These are phyloP conservation scores for Gnomoniopsis sp. DNA, from an alignment of 2,329 filamentous ascomycete species.

Conservation along the genomic window DNA sequence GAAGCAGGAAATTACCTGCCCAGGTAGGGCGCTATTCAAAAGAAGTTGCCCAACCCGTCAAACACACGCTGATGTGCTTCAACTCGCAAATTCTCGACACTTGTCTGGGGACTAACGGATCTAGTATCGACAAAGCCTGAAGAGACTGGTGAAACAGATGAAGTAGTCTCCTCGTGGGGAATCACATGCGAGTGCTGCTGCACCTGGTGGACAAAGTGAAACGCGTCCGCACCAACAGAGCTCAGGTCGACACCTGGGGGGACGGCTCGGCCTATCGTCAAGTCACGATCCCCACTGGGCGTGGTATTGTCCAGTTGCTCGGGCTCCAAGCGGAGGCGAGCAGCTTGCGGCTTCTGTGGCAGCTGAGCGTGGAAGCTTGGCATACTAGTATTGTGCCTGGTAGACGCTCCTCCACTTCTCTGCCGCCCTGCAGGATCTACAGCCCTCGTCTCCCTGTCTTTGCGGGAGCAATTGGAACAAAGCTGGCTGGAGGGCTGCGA, in stretches of 20 bases:
- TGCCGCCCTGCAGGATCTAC: no score
- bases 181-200: not conserved
- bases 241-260: no score
- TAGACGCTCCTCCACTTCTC: not conserved
- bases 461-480: not conserved
- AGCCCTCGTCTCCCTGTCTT: not conserved
- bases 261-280: not conserved
- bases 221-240: no score
- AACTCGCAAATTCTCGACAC: not conserved
- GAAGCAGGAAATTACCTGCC: not conserved
- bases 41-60: not conserved
- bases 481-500: not conserved
- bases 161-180: no score
- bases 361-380: not conserved
- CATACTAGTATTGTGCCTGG: not conserved
- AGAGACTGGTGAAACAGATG: not conserved
- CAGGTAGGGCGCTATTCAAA: not conserved
- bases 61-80: not conserved
- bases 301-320: not conserved
- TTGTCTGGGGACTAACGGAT: not conserved
- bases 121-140: not conserved
- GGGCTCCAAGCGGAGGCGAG: not conserved
- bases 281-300: not conserved
- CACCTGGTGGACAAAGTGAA: not conserved
- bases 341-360: not conserved